Percentiles rank a stretch among this genome's conserved stretches.
These are phyloP conservation scores for Isatis lusitanica DNA, from an alignment of 441 rosid genomes.

Conservation along the genomic window DNA sequence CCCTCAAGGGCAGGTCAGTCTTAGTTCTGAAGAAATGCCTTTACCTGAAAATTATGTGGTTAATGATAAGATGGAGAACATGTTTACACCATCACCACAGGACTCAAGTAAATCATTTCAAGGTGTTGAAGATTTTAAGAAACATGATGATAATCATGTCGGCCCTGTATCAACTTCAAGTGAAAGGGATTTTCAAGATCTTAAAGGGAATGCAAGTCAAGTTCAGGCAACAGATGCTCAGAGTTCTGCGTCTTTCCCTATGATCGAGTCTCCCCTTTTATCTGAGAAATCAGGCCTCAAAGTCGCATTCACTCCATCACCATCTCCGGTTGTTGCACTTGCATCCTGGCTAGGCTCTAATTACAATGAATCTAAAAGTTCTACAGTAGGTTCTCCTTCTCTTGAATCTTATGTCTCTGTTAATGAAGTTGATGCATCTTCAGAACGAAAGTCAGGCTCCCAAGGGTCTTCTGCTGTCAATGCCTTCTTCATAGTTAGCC, in stretches of 20 bases:
- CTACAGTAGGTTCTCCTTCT: slow-evolving; percentile 57
- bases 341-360: slow-evolving; percentile 85
- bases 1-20: slow-evolving; percentile 83
- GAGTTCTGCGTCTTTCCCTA: slow-evolving; percentile 66
- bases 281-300: slow-evolving; percentile 84
- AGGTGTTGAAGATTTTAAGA: slow-evolving; percentile 55
- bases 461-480: slow-evolving; percentile 56
- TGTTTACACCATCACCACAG: slow-evolving; percentile 44
- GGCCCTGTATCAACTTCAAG: slow-evolving; percentile 60
- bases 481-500: slow-evolving; percentile 55
- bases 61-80: slow-evolving; percentile 56
- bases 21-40: slow-evolving; percentile 82
- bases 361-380: slow-evolving; percentile 59
- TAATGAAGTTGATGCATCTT: slow-evolving; percentile 67
- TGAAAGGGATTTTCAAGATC: slow-evolving; percentile 49
- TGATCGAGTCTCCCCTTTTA: slow-evolving; percentile 73
- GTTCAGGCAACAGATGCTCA: slow-evolving; percentile 63
- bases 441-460: slow-evolving; percentile 60
- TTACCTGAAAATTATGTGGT: slow-evolving; percentile 45
- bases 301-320: slow-evolving; percentile 54
- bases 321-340: slow-evolving; percentile 78
- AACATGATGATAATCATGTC: slow-evolving; percentile 49
- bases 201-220: slow-evolving; percentile 42
- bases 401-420: slow-evolving; percentile 63
- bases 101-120: slow-evolving; percentile 51